phyloP scores from a whole-genome alignment of 108 stramenopile species.

The Fistulifera pelliculosa region DNA sequence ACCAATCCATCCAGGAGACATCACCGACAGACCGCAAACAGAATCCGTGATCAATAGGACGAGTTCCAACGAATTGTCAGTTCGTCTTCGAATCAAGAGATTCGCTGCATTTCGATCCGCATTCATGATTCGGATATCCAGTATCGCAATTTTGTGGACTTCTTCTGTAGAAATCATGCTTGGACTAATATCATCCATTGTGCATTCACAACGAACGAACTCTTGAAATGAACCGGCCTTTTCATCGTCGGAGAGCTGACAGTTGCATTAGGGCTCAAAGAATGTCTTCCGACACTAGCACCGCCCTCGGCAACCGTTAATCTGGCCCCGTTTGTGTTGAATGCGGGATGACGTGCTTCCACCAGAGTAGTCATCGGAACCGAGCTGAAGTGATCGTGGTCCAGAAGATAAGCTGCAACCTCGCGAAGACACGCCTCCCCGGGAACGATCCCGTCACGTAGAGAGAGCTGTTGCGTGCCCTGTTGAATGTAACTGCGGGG shows the following conservation, averaged over 20 bases:
- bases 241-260: slow-evolving; percentile 9
- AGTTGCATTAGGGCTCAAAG: slow-evolving; percentile 13
- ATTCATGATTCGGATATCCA: slow-evolving; percentile 96
- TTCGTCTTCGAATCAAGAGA: slow-evolving; percentile 72
- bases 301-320: slow-evolving; percentile 68
- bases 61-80: slow-evolving; percentile 66
- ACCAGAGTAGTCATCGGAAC: slow-evolving; percentile 96
- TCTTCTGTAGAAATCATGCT: slow-evolving; percentile 76
- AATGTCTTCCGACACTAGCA: slow-evolving; percentile 76
- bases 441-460: slow-evolving; percentile 85
- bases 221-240: slow-evolving; percentile 96
- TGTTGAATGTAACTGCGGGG: slow-evolving; percentile 69
- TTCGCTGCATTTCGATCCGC: slow-evolving; percentile 95
- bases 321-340: slow-evolving; percentile 67
- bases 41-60: slow-evolving; percentile 98
- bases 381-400: slow-evolving; percentile 71
- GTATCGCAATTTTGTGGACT: slow-evolving; percentile 94
- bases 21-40: slow-evolving; percentile 85
- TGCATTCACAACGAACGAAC: slow-evolving; percentile 78
- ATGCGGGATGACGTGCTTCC: slow-evolving; percentile 85
- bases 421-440: slow-evolving; percentile 95
- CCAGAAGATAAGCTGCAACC: slow-evolving; percentile 94
- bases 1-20: slow-evolving; percentile 98
- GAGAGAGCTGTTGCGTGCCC: slow-evolving; percentile 14
- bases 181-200: slow-evolving; percentile 88